These are phyloP conservation scores for Pholiota adiposa DNA, from an alignment of 1,284 basidiomycete species.

Conservation along the genomic window DNA sequence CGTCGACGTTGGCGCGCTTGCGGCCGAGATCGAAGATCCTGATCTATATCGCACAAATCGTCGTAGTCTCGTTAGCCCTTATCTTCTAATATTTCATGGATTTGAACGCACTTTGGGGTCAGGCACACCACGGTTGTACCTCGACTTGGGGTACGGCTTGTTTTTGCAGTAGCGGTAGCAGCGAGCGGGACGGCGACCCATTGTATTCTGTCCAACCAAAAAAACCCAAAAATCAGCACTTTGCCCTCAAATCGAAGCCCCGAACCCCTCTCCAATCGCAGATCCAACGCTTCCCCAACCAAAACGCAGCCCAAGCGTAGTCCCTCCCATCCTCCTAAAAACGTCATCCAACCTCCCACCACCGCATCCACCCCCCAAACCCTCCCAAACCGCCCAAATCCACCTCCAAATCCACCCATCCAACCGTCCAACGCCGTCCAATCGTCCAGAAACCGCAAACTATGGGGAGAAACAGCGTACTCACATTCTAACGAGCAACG, in stretches of 20 bases:
- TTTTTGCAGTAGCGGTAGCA: slow-evolving; percentile 99
- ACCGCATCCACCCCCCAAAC: not conserved
- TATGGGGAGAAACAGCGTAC: slow-evolving; percentile 14
- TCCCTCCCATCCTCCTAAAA: not conserved
- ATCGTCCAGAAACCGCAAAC: not conserved
- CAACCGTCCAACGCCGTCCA: not conserved
- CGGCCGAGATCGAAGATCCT: slow-evolving; percentile 94
- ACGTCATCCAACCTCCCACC: not conserved
- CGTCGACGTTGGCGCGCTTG: slow-evolving; percentile 94
- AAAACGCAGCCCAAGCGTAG: not conserved
- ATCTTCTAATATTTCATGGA: too few species aligned
- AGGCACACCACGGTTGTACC: slow-evolving; percentile 99
- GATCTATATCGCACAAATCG: slow-evolving; percentile 55
- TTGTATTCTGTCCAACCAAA: slow-evolving; percentile 41
- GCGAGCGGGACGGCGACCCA: slow-evolving; percentile 96
- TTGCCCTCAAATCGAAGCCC: not conserved
- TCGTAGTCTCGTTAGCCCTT: not conserved
- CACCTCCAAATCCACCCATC: not conserved
- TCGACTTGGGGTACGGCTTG: slow-evolving; percentile 94
- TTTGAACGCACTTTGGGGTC: slow-evolving; percentile 84
- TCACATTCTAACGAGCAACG: slow-evolving; percentile 18
- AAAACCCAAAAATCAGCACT: slow-evolving; percentile 11
- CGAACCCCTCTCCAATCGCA: not conserved
- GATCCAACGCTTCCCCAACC: not conserved
- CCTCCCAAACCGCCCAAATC: not conserved